A percentile compares a stretch with the other conserved stretches of the same genome.
phyloP scores from a whole-genome alignment of 768 basidiomycete species.

The Kwoniella dendrophila region DNA sequence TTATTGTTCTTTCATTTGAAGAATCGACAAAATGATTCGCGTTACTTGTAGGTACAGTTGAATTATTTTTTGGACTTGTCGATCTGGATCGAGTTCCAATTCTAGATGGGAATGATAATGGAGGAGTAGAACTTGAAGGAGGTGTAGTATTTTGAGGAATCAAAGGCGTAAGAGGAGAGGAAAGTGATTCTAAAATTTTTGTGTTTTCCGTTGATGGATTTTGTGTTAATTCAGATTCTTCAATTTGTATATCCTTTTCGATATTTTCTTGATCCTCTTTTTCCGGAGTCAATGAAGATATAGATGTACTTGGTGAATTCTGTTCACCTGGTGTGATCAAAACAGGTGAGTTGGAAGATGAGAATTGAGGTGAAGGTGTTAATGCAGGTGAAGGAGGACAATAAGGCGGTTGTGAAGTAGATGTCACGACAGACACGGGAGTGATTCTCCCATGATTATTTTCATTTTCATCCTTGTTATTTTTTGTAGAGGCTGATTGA shows the following conservation, averaged over 20 bases:
- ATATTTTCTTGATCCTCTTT: not conserved
- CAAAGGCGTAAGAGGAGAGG: slow-evolving; percentile 13
- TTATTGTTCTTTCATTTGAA: slow-evolving; percentile 10
- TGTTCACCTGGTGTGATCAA: slow-evolving; percentile 14
- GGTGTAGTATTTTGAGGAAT: not conserved
- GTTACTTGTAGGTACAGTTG: slow-evolving; percentile 1
- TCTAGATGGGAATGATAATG: slow-evolving; percentile 12
- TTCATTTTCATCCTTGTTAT: not conserved
- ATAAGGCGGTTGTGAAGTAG: slow-evolving; percentile 11
- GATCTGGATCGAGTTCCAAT: not conserved
- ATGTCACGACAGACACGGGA: slow-evolving; percentile 13
- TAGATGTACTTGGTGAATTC: not conserved
- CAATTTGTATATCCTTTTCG: not conserved
- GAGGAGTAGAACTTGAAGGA: slow-evolving; percentile 19
- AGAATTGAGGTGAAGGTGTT: slow-evolving; percentile 22
- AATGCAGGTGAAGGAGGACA: slow-evolving; percentile 26
- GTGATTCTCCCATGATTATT: slow-evolving; percentile 7
- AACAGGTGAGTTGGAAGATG: slow-evolving; percentile 17
- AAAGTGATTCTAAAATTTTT: not conserved
- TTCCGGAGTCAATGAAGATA: not conserved
- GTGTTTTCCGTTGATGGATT: slow-evolving; percentile 3
- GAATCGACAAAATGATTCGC: slow-evolving; percentile 8
- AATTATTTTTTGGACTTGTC: slow-evolving; percentile 9
- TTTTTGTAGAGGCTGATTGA: no score
- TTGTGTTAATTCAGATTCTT: not conserved